Evolutionary conservation across 352 stramenopile species (phyloP), one percentile per base, ranked within the genome.

Genomic region (Phytophthora megakarya): DNA sequence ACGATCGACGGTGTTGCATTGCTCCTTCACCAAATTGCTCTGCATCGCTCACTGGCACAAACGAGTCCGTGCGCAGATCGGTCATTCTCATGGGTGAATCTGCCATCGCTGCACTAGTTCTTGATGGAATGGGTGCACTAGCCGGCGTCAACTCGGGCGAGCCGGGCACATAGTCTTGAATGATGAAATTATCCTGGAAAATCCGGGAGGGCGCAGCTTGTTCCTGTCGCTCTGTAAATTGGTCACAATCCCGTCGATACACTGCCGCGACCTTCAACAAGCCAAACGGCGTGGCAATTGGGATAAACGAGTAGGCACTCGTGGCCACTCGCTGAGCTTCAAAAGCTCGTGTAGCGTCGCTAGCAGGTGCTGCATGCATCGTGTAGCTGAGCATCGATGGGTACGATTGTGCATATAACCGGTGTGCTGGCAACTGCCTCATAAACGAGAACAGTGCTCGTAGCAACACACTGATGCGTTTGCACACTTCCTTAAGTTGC

Each of bases 161-260:
- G 0, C 70, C 72, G 0, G 87, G 84, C 6, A 95, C 85, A 61
- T 95, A 95, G 47, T 95, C 85, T 38, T 93, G 83, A 49, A 95
- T 95, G 58, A 95, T 93, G 33, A 78, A 86, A 44, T 93, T 88
- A 39, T 89, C 73, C 30, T 91, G 73, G 38, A 93, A 89, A 30
- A 91, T 79, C 37, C 75, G 65, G 7, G 82, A 71, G 15, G 68
- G 65, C 8, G 58, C 57, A 16, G 57, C 50, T 18, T 80, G 76
- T 15, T 78, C 55, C 25, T 76, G 71, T 47, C 52, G 55, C 35
- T 78, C 64, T 18, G 65, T 78, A 10, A 88, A 70, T 16, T 72
- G 63, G 21, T 86, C 75, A 37, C 76, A 88, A 43, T 91, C 75
- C 7, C 72, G 72, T 38, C 85, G 84, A 63, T 95, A 95, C 5